Evolutionary conservation across 441 rosid species (phyloP).

Genomic region (Erodium moschatum): DNA sequence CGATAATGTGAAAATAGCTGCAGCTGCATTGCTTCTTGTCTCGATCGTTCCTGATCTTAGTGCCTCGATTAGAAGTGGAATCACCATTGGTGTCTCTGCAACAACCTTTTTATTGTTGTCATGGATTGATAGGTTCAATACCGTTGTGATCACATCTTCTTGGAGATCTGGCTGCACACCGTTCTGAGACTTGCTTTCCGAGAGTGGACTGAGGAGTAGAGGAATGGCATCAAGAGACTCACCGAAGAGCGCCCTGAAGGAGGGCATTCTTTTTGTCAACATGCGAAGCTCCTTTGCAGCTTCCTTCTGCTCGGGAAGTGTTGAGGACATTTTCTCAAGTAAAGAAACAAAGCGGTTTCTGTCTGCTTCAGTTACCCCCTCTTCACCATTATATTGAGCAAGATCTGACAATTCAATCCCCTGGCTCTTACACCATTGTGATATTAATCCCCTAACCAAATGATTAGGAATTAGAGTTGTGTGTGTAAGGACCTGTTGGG

Average conservation of each 20-base stretch:
- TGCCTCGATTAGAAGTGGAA: constrained; percentile 64
- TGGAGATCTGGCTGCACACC: constrained; percentile 49
- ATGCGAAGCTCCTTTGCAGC: constrained; percentile 76
- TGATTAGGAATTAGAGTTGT: constrained; percentile 59
- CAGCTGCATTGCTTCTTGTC: constrained; percentile 83
- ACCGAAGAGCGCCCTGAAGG: constrained; percentile 65
- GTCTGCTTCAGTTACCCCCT: constrained; percentile 50
- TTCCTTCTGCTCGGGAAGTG: constrained; percentile 47
- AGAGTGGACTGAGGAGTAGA: constrained; percentile 50
- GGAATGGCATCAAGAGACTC: constrained; percentile 53
- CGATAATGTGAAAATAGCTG: constrained; percentile 73
- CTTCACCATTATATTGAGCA: constrained; percentile 35
- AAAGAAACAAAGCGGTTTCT: constrained; percentile 51
- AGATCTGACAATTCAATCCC: constrained; percentile 44
- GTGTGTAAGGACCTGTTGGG: constrained; percentile 74
- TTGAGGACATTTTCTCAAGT: constrained; percentile 47
- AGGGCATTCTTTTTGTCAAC: constrained; percentile 58
- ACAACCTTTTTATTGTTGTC: constrained; percentile 85
- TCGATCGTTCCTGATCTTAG: constrained; percentile 51
- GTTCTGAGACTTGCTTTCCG: constrained; percentile 7
- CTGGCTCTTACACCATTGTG: constrained; percentile 62
- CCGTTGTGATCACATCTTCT: constrained; percentile 80
- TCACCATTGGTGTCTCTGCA: constrained; percentile 61
- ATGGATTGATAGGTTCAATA: constrained; percentile 75
- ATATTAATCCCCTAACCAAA: constrained; percentile 64